These are phyloP conservation scores for Cyberlindnera euphorbiiphila DNA, from an alignment of 805 yeast species.

Conservation along the genomic window DNA sequence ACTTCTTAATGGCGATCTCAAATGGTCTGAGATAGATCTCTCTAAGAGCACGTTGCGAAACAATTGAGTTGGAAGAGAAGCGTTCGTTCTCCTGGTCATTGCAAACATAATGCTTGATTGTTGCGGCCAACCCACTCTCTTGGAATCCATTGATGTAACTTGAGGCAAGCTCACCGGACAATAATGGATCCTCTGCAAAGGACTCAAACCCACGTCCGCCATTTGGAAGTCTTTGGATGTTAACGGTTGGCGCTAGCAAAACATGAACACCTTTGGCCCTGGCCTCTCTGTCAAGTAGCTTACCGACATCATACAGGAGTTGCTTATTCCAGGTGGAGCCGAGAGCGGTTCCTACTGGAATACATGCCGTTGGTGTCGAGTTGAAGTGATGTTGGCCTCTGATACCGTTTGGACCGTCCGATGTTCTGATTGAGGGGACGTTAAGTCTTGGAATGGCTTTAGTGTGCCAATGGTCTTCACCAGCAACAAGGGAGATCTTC, in stretches of 20 bases:
- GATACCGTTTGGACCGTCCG: conserved; percentile 62
- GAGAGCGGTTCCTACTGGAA: conserved; percentile 57
- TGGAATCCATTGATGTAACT: conserved; percentile 50
- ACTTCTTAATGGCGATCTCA: conserved; percentile 48
- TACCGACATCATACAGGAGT: conserved; percentile 43
- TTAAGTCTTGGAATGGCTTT: conserved; percentile 30
- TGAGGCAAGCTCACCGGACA: conserved; percentile 42
- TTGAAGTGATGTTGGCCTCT: conserved; percentile 51
- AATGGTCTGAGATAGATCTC: conserved; percentile 61
- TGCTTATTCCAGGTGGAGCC: conserved; percentile 52
- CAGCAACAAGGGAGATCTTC: conserved; percentile 24
- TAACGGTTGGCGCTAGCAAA: conserved; percentile 44
- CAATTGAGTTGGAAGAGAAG: conserved; percentile 40
- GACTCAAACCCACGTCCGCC: conserved; percentile 63
- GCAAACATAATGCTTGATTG: conserved; percentile 55
- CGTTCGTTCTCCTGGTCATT: conserved; percentile 60
- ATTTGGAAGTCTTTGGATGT: conserved; percentile 51
- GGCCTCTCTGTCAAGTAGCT: conserved; percentile 50
- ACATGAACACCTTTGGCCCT: conserved; percentile 48
- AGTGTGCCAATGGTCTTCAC: conserved; percentile 48
- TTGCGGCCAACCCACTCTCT: conserved; percentile 43
- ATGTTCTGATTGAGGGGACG: conserved; percentile 41
- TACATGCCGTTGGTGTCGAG: conserved; percentile 48
- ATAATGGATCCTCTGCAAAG: conserved; percentile 54
- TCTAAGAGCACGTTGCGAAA: conserved; percentile 56